phyloP scores from a whole-genome alignment of 2,329 filamentous ascomycete species.

The Penicillium sp. region DNA sequence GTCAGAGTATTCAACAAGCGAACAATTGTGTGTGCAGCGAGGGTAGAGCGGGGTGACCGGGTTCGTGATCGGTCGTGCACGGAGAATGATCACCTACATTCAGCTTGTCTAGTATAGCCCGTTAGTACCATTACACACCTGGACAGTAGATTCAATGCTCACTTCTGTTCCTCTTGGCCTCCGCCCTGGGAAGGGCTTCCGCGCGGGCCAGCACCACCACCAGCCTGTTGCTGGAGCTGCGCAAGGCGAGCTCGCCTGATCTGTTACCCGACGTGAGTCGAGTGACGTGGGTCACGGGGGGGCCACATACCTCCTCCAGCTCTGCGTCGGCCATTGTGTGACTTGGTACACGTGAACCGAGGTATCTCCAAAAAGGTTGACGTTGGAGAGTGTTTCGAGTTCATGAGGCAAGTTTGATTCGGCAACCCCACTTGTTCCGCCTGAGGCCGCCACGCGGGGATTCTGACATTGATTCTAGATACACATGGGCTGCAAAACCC shows the following conservation, averaged over 20 bases:
- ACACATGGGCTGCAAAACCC: background rate
- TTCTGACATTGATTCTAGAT: background rate
- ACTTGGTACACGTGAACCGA: background rate
- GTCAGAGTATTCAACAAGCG: slow-evolving; percentile 1
- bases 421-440: slow-evolving; percentile 22
- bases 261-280: slow-evolving; percentile 45
- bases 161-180: slow-evolving; percentile 64
- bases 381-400: slow-evolving; percentile 1
- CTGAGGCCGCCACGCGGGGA: slow-evolving; percentile 21
- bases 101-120: slow-evolving; percentile 27
- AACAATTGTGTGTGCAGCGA: background rate
- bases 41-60: background rate
- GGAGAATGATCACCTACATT: slow-evolving; percentile 26
- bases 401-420: slow-evolving; percentile 12
- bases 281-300: background rate
- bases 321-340: slow-evolving; percentile 64
- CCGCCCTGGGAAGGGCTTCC: slow-evolving; percentile 50
- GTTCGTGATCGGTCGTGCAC: background rate
- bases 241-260: slow-evolving; percentile 89
- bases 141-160: slow-evolving; percentile 27
- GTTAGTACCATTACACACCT: background rate
- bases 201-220: slow-evolving; percentile 52
- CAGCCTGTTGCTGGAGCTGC: slow-evolving; percentile 83
- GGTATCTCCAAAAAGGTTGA: background rate
- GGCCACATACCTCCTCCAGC: slow-evolving; percentile 56